Evolutionary conservation across 1,139 yeast genomes (phyloP), one percentile per base, ranked within the genome.

Genomic region (Scheffersomyces segobiensis): DNA sequence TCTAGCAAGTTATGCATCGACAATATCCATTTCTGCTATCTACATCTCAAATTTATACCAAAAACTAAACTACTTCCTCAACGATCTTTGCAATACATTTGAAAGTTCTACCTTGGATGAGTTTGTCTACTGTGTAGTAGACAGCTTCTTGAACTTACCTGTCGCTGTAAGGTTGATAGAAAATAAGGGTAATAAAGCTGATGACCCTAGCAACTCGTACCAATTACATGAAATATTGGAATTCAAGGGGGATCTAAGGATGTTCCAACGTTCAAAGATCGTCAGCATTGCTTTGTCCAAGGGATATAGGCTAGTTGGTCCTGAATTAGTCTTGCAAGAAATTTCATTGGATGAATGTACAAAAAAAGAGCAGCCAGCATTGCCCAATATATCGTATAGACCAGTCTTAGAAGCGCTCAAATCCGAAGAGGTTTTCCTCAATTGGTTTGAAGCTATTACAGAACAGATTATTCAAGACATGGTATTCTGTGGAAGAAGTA

Each of bases 401-500:
- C 67, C 70, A 6, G 56, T 73, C 6, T n/a, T 54, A 5, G 53
- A 55, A 10, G 56, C 65, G 1, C 59, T 75, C 8, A 50, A 55
- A 10, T 55, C 60, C 19, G 65, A 73, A 57, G 62, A 62, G 0
- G 22, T 64, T 1, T 78, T 65, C 59, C 66, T 65, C 53, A 62
- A 60, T 6, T 57, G 62, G 14, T 76, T 75, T 61, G 76, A 81
- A 59, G 61, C 67, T 2, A 63, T 82, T 4, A 86, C 89, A 0
- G 80, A 77, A 50, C 69, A 54, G 39, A 69, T 84, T 0, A 79
- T 84, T 46, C 73, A 75, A 46, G 82, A 83, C 58, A 85, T 83
- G 65, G 77, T 81, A 6, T 65, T 68, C 17, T 80, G 87, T 47
- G 78, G 75, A 18, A 74, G 89, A 60, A 82, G 86, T 12, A 81